Base-by-base conservation (phyloP, 805 yeast species). In the Lipomyces japonicus region DNA sequence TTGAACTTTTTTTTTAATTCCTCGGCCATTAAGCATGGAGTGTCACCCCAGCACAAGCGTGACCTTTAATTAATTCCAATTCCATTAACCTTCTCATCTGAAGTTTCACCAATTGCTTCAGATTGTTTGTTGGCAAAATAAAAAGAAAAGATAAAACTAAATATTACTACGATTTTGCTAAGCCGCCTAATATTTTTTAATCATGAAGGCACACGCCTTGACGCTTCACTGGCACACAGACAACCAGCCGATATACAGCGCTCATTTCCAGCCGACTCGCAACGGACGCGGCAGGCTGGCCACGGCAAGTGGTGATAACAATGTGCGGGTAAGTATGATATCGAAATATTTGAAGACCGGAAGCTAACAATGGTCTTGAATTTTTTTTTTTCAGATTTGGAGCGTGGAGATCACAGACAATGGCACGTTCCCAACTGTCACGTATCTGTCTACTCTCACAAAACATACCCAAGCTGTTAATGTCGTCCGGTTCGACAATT, bases 391-490 rank as follows among this genome's bases (percentile, higher is more conserved):
- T 44, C 19, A 55, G 61, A 46, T 69, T 25, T 69, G 76, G 74
- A 52, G 64, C 39, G 55, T 72, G 28, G 50, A 30, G 3, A 26
- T 50, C 6, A 23, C 44, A 18, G 48, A 42, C 10, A 44, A 44
- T 12, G 54, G 51, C 2, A 40, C 46, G 58, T 66, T 31, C 16
- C 71, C 70, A n/a, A 64, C 77, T 0, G 84, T 89, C 16, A 84
- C 81, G 53, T 91, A 89, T 65, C 70, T 89, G 25, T 78, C 93
- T 16, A 87, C 96, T 0, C 73, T 93, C 44, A 68, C 84, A 2
- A 89, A 88, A 60, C 98, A 93, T 65, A 86, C 93, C 1, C 96
- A 89, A 65, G 96, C 97, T 0, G 96, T 93, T 19, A 93, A 93
- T 63, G 90, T 81, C 30, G 95, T 87, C 3, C 71, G 96, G 44